Evolutionary conservation across 139 green algal species (phyloP).

Genomic region (Chlamydomonas sphaeroides): DNA sequence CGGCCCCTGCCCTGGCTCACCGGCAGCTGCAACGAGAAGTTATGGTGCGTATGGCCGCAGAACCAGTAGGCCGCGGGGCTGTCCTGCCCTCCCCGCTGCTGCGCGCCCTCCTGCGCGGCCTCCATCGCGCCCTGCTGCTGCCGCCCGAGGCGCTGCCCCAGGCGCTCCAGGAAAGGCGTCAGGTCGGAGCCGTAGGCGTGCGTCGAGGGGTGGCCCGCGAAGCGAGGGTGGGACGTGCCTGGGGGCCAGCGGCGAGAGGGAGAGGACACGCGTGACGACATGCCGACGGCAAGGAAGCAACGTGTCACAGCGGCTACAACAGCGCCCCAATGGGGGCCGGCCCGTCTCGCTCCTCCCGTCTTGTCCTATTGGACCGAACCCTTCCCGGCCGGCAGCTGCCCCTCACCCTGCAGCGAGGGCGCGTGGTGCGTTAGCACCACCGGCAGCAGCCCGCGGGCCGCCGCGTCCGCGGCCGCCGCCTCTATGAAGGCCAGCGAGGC

Average conservation of each 20-base stretch:
- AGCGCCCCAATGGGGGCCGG: too few species aligned
- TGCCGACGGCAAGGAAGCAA: too few species aligned
- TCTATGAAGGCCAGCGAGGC: not conserved
- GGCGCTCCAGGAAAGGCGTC: not conserved
- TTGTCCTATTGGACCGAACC: too few species aligned
- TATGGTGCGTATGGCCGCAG: constrained; percentile 40
- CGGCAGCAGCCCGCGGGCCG: not conserved
- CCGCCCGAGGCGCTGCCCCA: constrained; percentile 14
- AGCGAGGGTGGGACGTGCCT: constrained; percentile 19
- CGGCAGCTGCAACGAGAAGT: constrained; percentile 22
- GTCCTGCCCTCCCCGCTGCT: too few species aligned
- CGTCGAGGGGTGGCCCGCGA: constrained; percentile 31
- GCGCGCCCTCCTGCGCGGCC: too few species aligned
- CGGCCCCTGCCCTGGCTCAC: not conserved
- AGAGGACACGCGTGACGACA: too few species aligned
- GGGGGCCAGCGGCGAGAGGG: too few species aligned
- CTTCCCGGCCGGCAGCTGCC: too few species aligned
- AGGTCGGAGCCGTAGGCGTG: constrained; percentile 31
- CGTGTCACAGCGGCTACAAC: too few species aligned
- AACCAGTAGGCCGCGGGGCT: not conserved
- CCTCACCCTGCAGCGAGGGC: constrained; percentile 8
- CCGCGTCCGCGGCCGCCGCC: not conserved
- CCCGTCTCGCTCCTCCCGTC: too few species aligned
- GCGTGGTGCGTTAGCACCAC: constrained; percentile 33
- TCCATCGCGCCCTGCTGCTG: too few species aligned